A percentile compares a stretch with the other conserved stretches of the same genome.
These are phyloP conservation scores for Beauveria varroae DNA, from an alignment of 2,329 filamentous ascomycete genomes.

Conservation along the genomic window DNA sequence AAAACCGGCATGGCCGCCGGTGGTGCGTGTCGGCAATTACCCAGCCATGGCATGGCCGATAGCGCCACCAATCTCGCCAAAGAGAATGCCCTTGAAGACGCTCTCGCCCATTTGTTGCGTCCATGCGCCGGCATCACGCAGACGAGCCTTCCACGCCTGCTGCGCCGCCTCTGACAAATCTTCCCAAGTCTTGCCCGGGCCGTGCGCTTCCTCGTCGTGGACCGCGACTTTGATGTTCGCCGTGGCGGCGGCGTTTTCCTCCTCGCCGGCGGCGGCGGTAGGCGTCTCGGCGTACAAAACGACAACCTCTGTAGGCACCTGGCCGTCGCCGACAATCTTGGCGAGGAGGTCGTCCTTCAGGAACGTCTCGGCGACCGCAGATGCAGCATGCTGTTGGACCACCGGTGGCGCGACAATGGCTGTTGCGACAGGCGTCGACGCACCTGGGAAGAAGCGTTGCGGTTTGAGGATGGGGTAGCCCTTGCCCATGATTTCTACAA, in stretches of 20 bases:
- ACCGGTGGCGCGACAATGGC: conserved; percentile 17
- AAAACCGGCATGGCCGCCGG: background rate
- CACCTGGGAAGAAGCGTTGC: conserved; percentile 43
- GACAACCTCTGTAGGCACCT: conserved; percentile 30
- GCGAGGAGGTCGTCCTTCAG: conserved; percentile 27
- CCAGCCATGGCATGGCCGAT: conserved; percentile 46
- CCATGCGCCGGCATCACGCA: conserved; percentile 69
- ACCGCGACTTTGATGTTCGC: conserved; percentile 31
- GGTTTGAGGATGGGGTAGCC: conserved; percentile 44
- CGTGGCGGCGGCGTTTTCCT: conserved; percentile 15
- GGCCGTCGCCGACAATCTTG: conserved; percentile 29
- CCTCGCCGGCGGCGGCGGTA: conserved; percentile 12
- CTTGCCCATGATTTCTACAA: conserved; percentile 57
- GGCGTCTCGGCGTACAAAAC: conserved; percentile 27
- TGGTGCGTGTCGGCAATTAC: conserved; percentile 15
- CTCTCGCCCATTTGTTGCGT: conserved; percentile 69
- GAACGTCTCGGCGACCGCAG: conserved; percentile 14
- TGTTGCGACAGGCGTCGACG: conserved; percentile 13
- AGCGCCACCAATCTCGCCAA: conserved; percentile 60
- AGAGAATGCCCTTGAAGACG: conserved; percentile 70
- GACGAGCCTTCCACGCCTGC: conserved; percentile 59
- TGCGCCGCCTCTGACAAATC: conserved; percentile 57
- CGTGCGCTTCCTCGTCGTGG: conserved; percentile 40
- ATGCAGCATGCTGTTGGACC: conserved; percentile 10
- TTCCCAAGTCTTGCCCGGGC: conserved; percentile 59